Evolutionary conservation across 305 asterid genomes (phyloP).

Genomic region (Rubia balearica): DNA sequence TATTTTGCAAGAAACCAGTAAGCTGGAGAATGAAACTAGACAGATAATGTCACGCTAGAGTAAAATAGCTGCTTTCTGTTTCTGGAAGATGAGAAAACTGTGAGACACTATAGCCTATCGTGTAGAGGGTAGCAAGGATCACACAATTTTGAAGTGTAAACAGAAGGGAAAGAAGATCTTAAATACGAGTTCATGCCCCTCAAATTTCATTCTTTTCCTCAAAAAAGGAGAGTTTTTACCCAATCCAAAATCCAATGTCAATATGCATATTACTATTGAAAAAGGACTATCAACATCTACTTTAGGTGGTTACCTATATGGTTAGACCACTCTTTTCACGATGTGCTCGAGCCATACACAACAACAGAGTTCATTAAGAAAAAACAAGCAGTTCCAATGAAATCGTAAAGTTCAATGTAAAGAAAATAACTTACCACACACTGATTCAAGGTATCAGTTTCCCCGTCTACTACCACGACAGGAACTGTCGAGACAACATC

Average conservation of each 20-base stretch:
- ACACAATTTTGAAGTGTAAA: not conserved
- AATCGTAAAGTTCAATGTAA: not conserved
- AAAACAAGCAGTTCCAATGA: not conserved
- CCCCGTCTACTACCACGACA: not conserved
- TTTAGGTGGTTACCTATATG: not conserved
- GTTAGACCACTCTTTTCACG: not conserved
- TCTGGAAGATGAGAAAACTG: not conserved
- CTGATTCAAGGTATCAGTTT: not conserved
- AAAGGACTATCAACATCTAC: not conserved
- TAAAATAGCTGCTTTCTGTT: not conserved
- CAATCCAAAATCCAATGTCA: not conserved
- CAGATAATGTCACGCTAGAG: not conserved
- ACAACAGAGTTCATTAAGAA: not conserved
- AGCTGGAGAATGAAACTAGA: not conserved
- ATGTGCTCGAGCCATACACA: not conserved
- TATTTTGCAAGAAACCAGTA: not conserved
- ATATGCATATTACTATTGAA: not conserved
- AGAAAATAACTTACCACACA: constrained; percentile 9
- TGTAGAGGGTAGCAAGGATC: not conserved
- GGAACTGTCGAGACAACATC: constrained; percentile 1
- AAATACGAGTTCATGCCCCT: not conserved
- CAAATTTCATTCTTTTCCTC: not conserved
- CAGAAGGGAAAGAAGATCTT: not conserved
- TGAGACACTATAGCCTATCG: not conserved
- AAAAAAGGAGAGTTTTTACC: not conserved